phyloP scores from a whole-genome alignment of 208 protist genomes.

The Wallacemonas sp. region DNA sequence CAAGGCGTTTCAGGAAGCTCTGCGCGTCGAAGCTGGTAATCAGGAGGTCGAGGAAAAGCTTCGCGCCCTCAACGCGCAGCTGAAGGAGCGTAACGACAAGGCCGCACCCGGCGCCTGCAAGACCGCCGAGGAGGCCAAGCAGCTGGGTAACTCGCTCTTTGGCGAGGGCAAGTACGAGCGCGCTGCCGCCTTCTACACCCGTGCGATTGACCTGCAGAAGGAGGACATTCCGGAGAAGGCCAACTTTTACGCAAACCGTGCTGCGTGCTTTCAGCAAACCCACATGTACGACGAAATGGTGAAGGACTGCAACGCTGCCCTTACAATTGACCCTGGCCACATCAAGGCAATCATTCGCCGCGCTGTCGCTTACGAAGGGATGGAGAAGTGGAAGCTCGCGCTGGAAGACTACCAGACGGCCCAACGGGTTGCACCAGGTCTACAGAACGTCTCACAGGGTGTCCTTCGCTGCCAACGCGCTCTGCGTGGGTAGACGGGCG shows the following conservation, averaged over 20 bases:
- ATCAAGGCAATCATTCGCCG: slow-evolving; percentile 90
- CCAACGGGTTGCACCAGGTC: slow-evolving; percentile 51
- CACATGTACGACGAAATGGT: slow-evolving; percentile 86
- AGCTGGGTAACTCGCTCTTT: slow-evolving; percentile 90
- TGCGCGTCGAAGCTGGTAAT: slow-evolving; percentile 75
- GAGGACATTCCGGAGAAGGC: slow-evolving; percentile 69
- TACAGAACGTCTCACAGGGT: slow-evolving; percentile 64
- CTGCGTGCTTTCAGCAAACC: slow-evolving; percentile 89
- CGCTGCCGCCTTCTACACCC: slow-evolving; percentile 85
- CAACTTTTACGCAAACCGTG: slow-evolving; percentile 89
- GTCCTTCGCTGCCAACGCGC: slow-evolving; percentile 80
- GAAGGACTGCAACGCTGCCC: slow-evolving; percentile 80
- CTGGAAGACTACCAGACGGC: slow-evolving; percentile 84
- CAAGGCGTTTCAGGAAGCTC: slow-evolving; percentile 75
- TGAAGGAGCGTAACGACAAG: slow-evolving; percentile 87
- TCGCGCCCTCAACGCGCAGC: slow-evolving; percentile 49
- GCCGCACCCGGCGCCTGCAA: slow-evolving; percentile 65
- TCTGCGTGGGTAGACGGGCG: slow-evolving; percentile 24
- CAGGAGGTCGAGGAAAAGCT: slow-evolving; percentile 80
- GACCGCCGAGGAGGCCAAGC: slow-evolving; percentile 83
- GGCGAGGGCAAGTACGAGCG: slow-evolving; percentile 86
- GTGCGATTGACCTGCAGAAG: slow-evolving; percentile 84
- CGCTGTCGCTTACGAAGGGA: slow-evolving; percentile 89
- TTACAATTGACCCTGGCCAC: slow-evolving; percentile 72
- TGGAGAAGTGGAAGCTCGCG: slow-evolving; percentile 91